Evolutionary conservation across 331 rosid species (phyloP), one percentile per base, ranked within the genome.

Genomic region (Pyracantha coccinea): DNA sequence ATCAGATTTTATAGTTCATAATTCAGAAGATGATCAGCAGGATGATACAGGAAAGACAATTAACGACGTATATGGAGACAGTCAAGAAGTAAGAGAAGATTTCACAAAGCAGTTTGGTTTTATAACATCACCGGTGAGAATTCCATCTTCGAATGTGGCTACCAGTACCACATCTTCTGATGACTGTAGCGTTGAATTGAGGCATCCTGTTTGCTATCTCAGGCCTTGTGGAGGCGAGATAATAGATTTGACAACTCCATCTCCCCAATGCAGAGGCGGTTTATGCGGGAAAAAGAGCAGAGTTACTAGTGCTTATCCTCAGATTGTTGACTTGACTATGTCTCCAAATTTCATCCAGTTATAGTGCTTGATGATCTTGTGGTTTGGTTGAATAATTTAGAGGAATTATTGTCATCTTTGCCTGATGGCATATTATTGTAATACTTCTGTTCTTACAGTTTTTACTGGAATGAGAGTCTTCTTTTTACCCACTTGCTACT

Each of bases 231-330:
- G 80, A 54, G 87, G 81, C 52, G 97, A 90, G 75, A 72, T 91
- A 50, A 84, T 94, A 38, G 96, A 94, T 84, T 50, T 94, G 84
- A 82, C 87, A 41, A 90, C 95, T 8, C 98, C 98, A 64, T 13
- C 98, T 53, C 91, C 97, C 14, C 45, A 38, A 38, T 81, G 92
- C 81, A 81, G 93, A 85, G 76, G 57, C 3, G 50, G 85, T 78
- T 66, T 86, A 28, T 76, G 68, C 2, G 80, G 83, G 53, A 83
- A 83, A 81, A 91, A 81, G 84, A 85, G 93, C 77, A 89, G 88
- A 84, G 68, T 81, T 80, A 45, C 86, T 23, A 24, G 77, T 23
- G 74, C 64, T 74, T 58, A 71, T 71, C 68, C 77, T 74, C 79
- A 83, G 82, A 85, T 86, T 68, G 77, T 91, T 29, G 97, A 91